Evolutionary conservation across 2,329 filamentous ascomycete genomes (phyloP).

Genomic region (Torrubiella hemipterigena): DNA sequence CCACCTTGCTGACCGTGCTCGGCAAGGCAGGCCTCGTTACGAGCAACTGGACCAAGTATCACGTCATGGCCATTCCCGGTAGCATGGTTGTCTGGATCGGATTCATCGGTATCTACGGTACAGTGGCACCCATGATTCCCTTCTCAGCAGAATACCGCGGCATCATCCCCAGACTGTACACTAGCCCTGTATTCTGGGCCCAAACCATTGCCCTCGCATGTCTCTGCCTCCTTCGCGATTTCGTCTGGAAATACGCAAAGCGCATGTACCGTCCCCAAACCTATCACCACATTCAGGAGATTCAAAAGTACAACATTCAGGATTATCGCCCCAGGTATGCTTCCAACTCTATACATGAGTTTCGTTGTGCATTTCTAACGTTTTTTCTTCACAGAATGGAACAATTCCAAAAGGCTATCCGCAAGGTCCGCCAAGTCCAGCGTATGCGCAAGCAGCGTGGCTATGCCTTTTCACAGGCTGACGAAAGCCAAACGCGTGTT

Average conservation of each 20-base stretch:
- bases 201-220: conserved; percentile 72
- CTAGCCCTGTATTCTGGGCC: conserved; percentile 79
- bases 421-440: conserved; percentile 95
- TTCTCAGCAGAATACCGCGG: conserved; percentile 80
- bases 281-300: conserved; percentile 98
- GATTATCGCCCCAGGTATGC: conserved; percentile 87
- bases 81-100: conserved; percentile 85
- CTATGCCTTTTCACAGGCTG: conserved; percentile 95
- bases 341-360: conserved; percentile 7
- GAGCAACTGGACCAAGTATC: conserved; percentile 98
- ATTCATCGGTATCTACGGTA: conserved; percentile 81
- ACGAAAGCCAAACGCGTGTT: conserved; percentile 89
- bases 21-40: conserved; percentile 91
- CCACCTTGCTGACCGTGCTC: conserved; percentile 84
- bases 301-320: conserved; percentile 99
- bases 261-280: conserved; percentile 93
- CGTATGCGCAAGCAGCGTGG: conserved; percentile 98
- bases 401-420: conserved; percentile 98
- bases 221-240: conserved; percentile 76
- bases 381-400: conserved; percentile 61
- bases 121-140: conserved; percentile 67
- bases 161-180: conserved; percentile 69
- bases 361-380: background rate
- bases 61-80: conserved; percentile 87
- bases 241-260: conserved; percentile 95